A percentile compares a stretch with the other conserved stretches of the same genome.
These are phyloP conservation scores for Rutstroemia sp. DNA, from an alignment of 2,329 filamentous ascomycete species.

Conservation along the genomic window DNA sequence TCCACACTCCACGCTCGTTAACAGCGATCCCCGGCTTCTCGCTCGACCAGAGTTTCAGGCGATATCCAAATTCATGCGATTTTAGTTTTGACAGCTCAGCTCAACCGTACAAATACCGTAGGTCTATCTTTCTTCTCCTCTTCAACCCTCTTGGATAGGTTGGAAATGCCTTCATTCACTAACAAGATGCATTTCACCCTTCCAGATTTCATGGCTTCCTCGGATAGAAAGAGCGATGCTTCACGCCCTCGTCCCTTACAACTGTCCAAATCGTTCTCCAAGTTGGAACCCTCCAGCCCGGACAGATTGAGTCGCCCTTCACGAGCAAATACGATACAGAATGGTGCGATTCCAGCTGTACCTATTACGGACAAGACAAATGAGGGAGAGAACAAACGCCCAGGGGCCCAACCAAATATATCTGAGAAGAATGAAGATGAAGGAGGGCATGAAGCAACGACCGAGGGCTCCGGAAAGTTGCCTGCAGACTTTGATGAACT, in stretches of 20 bases:
- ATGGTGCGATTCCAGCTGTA: constrained; percentile 19
- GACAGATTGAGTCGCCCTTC: constrained; percentile 18
- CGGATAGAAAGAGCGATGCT: constrained; percentile 19
- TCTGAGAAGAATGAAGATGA: constrained; percentile 36
- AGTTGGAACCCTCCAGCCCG: constrained; percentile 24
- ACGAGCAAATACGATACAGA: constrained; percentile 27
- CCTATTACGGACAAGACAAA: constrained; percentile 14
- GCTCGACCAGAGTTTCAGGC: constrained; percentile 25
- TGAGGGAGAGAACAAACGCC: constrained; percentile 15
- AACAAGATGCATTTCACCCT: constrained; percentile 25
- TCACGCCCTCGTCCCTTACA: constrained; percentile 29
- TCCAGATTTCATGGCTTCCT: constrained; percentile 29
- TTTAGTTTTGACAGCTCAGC: not conserved
- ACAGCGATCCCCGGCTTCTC: constrained; percentile 15
- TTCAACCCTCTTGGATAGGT: not conserved
- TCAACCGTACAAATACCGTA: not conserved
- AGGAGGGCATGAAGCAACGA: constrained; percentile 18
- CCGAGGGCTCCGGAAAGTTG: constrained; percentile 18
- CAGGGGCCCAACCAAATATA: constrained; percentile 17
- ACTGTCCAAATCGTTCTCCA: constrained; percentile 33
- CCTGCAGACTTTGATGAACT: constrained; percentile 68
- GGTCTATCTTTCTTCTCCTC: constrained; percentile 9
- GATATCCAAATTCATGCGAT: constrained; percentile 25
- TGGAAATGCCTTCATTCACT: constrained; percentile 21
- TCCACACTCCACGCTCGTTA: constrained; percentile 20